Evolutionary conservation across 768 basidiomycete species (phyloP).

Genomic region (Solioccasus polychromus): DNA sequence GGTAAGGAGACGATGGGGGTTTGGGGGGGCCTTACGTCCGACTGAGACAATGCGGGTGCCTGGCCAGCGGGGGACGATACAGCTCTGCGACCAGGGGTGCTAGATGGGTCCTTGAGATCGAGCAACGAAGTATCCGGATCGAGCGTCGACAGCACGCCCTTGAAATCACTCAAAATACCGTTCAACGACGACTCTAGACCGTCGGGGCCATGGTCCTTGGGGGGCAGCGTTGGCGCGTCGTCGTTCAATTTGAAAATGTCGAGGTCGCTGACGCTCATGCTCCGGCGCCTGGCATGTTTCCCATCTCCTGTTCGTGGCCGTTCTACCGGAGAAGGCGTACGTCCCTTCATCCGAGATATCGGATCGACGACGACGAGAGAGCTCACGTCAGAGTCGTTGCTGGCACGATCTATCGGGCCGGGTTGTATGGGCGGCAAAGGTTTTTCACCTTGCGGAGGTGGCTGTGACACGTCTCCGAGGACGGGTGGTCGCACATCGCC

Average conservation of each 20-base stretch:
- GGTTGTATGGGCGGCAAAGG: conserved; percentile 61
- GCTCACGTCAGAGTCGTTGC: conserved; percentile 47
- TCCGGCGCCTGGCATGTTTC: conserved; percentile 53
- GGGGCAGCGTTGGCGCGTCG: conserved; percentile 35
- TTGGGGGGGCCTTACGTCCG: conserved; percentile 20
- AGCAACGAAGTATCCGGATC: conserved; percentile 55
- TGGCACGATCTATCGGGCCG: conserved; percentile 32
- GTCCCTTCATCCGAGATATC: conserved; percentile 36
- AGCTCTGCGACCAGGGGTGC: conserved; percentile 48
- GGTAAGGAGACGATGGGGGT: conserved; percentile 26
- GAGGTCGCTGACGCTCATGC: conserved; percentile 69
- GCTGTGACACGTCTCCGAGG: conserved; percentile 47
- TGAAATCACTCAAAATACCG: conserved; percentile 70
- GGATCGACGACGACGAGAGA: conserved; percentile 59
- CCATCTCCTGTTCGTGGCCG: conserved; percentile 24
- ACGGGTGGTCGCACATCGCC: conserved; percentile 37
- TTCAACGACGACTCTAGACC: conserved; percentile 40
- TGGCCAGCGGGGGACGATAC: conserved; percentile 31
- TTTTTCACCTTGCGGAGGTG: conserved; percentile 44
- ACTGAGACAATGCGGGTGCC: conserved; percentile 19
- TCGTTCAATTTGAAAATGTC: conserved; percentile 49
- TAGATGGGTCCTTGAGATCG: conserved; percentile 65
- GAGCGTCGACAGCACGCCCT: conserved; percentile 66
- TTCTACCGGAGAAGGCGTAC: conserved; percentile 31
- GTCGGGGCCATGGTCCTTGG: conserved; percentile 27